A percentile compares a stretch with the other conserved stretches of the same genome.
Conservation (phyloP, 305 asterid genomes). For the Lippia alba region DNA sequence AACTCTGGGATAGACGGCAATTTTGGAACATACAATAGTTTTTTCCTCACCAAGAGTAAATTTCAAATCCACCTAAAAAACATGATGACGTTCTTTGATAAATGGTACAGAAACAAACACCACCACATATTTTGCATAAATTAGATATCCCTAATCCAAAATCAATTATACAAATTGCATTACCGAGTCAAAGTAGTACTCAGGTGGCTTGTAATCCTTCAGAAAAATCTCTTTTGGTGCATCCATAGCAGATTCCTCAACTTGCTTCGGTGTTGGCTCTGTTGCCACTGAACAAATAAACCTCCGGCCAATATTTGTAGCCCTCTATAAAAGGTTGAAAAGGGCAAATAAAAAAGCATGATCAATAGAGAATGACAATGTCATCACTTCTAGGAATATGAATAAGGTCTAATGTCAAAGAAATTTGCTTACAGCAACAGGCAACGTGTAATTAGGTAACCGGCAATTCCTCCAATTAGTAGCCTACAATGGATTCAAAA, state of each 20-base stretch:
- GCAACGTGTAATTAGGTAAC: slow-evolving; percentile 42
- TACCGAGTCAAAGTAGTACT: slow-evolving; percentile 79
- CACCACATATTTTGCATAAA: neutral
- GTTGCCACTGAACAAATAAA: slow-evolving; percentile 85
- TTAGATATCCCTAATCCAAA: neutral
- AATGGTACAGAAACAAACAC: slow-evolving; percentile 10
- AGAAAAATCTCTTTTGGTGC: slow-evolving; percentile 85
- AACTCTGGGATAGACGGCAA: slow-evolving; percentile 69
- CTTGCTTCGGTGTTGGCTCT: slow-evolving; percentile 61
- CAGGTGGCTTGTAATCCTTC: slow-evolving; percentile 93
- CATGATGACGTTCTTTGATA: slow-evolving; percentile 13
- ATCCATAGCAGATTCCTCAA: slow-evolving; percentile 75
- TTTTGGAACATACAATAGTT: slow-evolving; percentile 67
- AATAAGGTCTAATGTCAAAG: slow-evolving; percentile 1
- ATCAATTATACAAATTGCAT: neutral
- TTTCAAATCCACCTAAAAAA: slow-evolving; percentile 74
- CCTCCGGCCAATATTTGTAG: slow-evolving; percentile 50
- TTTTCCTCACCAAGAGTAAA: slow-evolving; percentile 81
- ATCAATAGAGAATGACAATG: neutral
- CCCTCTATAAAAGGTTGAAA: slow-evolving; percentile 41
- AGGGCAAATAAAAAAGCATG: slow-evolving; percentile 16
- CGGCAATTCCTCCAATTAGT: slow-evolving; percentile 47
- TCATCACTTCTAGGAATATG: slow-evolving; percentile 1
- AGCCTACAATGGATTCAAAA: slow-evolving; percentile 47
- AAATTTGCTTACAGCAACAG: slow-evolving; percentile 44